These are phyloP conservation scores for Botrytis galanthina DNA, from an alignment of 2,329 filamentous ascomycete species.

Conservation along the genomic window DNA sequence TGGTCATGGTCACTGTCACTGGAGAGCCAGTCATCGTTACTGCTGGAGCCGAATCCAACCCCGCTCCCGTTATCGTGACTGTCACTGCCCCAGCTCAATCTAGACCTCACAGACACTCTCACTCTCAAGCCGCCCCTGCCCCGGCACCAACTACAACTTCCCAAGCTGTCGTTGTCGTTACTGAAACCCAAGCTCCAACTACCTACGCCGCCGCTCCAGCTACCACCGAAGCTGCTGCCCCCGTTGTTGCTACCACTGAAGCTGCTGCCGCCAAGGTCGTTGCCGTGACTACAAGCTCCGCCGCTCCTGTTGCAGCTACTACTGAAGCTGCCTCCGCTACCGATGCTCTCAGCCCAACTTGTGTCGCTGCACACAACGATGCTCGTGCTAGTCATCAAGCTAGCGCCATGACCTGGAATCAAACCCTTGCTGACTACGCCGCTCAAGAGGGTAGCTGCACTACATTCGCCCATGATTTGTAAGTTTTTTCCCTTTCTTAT, in stretches of 20 bases:
- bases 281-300: neutral
- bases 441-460: constrained; percentile 62
- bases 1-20: constrained; percentile 37
- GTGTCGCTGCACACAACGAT: constrained; percentile 63
- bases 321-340: constrained; percentile 21
- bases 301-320: constrained; percentile 1
- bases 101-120: constrained; percentile 11
- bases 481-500: constrained; percentile 42
- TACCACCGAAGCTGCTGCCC: neutral
- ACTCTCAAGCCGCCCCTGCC: constrained; percentile 8
- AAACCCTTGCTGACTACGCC: constrained; percentile 62
- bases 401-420: constrained; percentile 62
- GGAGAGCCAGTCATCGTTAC: neutral
- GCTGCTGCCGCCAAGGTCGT: neutral
- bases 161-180: constrained; percentile 9
- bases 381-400: constrained; percentile 82
- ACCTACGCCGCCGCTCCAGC: constrained; percentile 2
- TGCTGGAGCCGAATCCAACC: constrained; percentile 6
- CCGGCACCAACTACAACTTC: constrained; percentile 16
- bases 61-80: constrained; percentile 12
- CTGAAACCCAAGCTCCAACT: constrained; percentile 1
- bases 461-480: constrained; percentile 74
- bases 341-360: constrained; percentile 23
- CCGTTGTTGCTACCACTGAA: neutral
- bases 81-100: constrained; percentile 17